phyloP scores from a whole-genome alignment of 2,329 filamentous ascomycete species.

The Colletotrichum magnum region DNA sequence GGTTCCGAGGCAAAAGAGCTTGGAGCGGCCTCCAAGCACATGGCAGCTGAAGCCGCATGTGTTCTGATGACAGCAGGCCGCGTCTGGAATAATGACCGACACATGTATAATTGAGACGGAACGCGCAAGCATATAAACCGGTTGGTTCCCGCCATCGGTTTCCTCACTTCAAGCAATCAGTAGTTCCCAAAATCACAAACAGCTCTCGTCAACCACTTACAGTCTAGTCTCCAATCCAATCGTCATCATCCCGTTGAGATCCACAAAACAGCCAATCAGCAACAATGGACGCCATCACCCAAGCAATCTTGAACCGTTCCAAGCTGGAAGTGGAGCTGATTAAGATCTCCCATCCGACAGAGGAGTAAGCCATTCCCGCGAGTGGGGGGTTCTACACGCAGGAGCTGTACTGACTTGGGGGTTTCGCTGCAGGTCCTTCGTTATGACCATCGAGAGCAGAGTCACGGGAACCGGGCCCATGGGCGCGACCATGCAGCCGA shows the following conservation, averaged over 20 bases:
- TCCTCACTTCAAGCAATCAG: neutral
- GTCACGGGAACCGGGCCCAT: conserved; percentile 49
- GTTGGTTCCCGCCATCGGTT: neutral
- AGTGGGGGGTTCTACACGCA: neutral
- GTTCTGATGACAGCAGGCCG: conserved; percentile 25
- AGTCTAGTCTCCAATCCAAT: conserved; percentile 6
- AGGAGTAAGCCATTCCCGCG: conserved; percentile 46
- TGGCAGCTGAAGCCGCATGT: conserved; percentile 36
- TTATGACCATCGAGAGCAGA: conserved; percentile 48
- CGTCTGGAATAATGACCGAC: conserved; percentile 20
- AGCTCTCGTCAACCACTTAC: conserved; percentile 12
- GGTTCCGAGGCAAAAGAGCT: conserved; percentile 35
- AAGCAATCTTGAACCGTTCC: conserved; percentile 47
- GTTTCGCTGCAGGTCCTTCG: conserved; percentile 46
- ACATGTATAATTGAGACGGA: conserved; percentile 21
- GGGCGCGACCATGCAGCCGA: conserved; percentile 48
- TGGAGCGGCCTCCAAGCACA: conserved; percentile 30
- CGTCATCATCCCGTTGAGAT: conserved; percentile 28
- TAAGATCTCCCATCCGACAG: conserved; percentile 48
- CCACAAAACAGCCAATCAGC: conserved; percentile 25
- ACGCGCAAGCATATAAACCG: conserved; percentile 29
- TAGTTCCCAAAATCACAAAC: neutral
- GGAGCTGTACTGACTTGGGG: conserved; percentile 10
- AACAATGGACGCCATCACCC: conserved; percentile 47
- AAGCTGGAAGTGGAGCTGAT: conserved; percentile 48